Evolutionary conservation across 768 basidiomycete genomes (phyloP).

Genomic region (Pleurotus cornucopiae): DNA sequence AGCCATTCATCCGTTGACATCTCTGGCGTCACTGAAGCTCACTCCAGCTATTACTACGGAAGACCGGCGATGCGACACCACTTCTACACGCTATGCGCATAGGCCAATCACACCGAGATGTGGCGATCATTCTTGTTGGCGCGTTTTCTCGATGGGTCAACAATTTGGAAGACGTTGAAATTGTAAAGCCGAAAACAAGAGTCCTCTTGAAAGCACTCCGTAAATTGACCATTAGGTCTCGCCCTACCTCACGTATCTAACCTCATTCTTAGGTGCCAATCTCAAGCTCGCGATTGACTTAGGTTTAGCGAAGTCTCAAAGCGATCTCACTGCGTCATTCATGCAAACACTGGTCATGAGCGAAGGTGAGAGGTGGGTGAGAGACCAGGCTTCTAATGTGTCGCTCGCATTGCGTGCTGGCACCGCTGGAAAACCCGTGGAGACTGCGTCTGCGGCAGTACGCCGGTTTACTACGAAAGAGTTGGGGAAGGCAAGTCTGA

Average conservation of each 20-base stretch:
- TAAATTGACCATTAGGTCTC: conserved; percentile 24
- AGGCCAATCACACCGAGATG: conserved; percentile 69
- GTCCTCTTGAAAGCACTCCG: conserved; percentile 74
- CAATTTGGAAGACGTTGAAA: conserved; percentile 76
- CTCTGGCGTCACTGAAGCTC: neutral
- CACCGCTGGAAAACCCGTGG: conserved; percentile 68
- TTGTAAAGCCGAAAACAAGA: conserved; percentile 65
- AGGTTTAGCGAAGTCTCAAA: conserved; percentile 76
- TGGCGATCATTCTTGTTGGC: conserved; percentile 84
- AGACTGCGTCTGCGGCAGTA: conserved; percentile 70
- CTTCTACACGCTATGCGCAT: conserved; percentile 88
- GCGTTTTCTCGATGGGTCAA: conserved; percentile 93
- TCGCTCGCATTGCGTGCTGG: conserved; percentile 67
- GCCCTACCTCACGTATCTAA: neutral
- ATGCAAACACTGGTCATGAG: conserved; percentile 95
- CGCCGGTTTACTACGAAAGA: conserved; percentile 85
- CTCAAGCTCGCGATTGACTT: conserved; percentile 91
- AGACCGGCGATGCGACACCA: conserved; percentile 82
- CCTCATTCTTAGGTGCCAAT: conserved; percentile 52
- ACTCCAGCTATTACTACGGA: conserved; percentile 69
- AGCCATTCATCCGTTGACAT: neutral
- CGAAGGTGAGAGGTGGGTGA: conserved; percentile 91
- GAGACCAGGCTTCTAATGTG: conserved; percentile 61
- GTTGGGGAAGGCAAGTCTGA: conserved; percentile 69
- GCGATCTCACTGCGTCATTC: conserved; percentile 86